A percentile compares a stretch with the other conserved stretches of the same genome.
These are phyloP conservation scores for Didymella arachidicola DNA, from an alignment of 2,329 filamentous ascomycete species.

Conservation along the genomic window DNA sequence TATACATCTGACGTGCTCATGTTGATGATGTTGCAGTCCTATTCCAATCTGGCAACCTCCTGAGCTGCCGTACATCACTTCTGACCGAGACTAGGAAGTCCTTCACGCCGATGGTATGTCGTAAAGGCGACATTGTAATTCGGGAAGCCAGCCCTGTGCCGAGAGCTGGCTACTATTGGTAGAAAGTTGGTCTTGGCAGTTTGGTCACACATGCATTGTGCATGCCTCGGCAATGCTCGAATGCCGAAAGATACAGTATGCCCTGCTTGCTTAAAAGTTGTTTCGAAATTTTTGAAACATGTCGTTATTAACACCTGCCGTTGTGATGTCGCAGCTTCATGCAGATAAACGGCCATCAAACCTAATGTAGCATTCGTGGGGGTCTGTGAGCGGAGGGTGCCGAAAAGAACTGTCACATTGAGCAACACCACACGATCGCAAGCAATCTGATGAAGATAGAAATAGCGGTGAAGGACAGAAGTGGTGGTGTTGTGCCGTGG, in stretches of 20 bases:
- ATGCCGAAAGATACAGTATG: background rate
- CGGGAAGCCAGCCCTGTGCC: background rate
- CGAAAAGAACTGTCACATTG: background rate
- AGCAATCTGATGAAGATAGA: background rate
- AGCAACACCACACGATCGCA: background rate
- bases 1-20: background rate
- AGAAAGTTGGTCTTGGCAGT: background rate
- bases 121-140: background rate
- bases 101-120: background rate
- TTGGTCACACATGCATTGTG: constrained; percentile 1
- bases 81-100: background rate
- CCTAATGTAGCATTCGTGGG: background rate
- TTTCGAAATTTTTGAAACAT: no score
- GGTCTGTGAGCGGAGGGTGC: background rate
- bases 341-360: background rate
- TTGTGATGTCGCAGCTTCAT: background rate
- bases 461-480: background rate
- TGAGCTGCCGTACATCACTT: background rate
- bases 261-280: background rate
- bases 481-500: constrained; percentile 3
- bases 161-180: background rate
- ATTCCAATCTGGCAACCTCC: no score
- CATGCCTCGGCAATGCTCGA: constrained; percentile 1
- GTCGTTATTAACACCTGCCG: background rate
- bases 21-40: background rate